Conservation (phyloP, 2,329 filamentous ascomycete species). For the Stagonosporopsis vannaccii region DNA sequence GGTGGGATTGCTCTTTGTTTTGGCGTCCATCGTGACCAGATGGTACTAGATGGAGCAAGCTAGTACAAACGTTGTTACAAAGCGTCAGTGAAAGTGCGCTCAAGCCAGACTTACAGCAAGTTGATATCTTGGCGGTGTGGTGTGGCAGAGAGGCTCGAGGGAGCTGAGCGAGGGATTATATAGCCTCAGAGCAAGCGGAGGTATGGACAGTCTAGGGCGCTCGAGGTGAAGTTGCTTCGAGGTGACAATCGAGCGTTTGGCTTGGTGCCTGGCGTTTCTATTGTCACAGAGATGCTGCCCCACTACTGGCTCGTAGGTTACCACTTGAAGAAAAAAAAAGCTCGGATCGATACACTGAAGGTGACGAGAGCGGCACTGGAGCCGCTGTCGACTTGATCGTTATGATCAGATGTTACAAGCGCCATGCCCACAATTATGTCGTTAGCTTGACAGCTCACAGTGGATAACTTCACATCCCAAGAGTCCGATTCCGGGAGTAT, state of each 20-base stretch:
- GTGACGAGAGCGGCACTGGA: neutral
- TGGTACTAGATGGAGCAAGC: slow-evolving; percentile 3
- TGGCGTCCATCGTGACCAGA: slow-evolving; percentile 1
- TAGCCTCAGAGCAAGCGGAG: slow-evolving; percentile 9
- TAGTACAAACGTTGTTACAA: neutral
- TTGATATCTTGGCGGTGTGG: slow-evolving; percentile 3
- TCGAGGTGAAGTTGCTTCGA: slow-evolving; percentile 28
- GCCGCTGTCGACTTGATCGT: neutral
- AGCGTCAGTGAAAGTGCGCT: slow-evolving; percentile 1
- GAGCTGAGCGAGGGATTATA: slow-evolving; percentile 35
- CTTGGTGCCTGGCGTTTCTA: slow-evolving; percentile 19
- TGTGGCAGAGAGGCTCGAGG: slow-evolving; percentile 28
- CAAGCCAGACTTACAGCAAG: neutral
- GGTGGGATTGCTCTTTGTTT: slow-evolving; percentile 2
- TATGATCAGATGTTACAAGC: neutral
- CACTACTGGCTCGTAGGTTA: slow-evolving; percentile 4
- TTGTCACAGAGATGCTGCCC: slow-evolving; percentile 9
- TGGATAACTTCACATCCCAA: neutral
- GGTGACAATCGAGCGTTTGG: slow-evolving; percentile 32
- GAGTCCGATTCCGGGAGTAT: neutral
- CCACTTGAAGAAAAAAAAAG: neutral
- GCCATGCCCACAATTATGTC: neutral
- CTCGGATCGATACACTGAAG: neutral
- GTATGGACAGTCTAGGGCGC: neutral
- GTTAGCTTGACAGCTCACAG: neutral